A percentile compares a stretch with the other conserved stretches of the same genome.
phyloP scores from a whole-genome alignment of 306 rosid genomes.

The Acacia melanoxylon region DNA sequence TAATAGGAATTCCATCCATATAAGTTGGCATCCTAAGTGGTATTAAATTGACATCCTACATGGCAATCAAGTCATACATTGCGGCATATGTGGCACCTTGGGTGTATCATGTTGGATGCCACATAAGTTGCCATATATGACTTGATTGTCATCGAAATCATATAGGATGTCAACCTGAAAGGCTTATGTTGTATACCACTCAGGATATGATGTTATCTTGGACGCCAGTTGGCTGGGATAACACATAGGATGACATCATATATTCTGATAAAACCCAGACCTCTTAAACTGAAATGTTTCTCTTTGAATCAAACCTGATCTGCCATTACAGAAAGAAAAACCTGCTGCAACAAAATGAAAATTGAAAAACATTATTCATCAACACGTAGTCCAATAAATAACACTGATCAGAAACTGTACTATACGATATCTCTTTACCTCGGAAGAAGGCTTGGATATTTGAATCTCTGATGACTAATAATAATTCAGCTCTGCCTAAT shows the following conservation, averaged over 20 bases:
- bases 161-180: not conserved
- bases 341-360: not conserved
- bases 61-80: not conserved
- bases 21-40: too few relatives aligned
- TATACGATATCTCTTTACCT: not conserved
- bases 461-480: conserved; percentile 9
- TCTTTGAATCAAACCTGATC: not conserved
- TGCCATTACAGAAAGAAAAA: not conserved
- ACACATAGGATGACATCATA: not conserved
- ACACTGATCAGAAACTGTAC: conserved; percentile 2
- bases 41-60: too few relatives aligned
- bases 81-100: not conserved
- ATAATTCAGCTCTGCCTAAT: conserved; percentile 35
- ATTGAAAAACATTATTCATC: not conserved
- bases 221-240: too few relatives aligned
- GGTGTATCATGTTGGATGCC: not conserved
- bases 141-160: not conserved
- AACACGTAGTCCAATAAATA: not conserved
- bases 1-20: too few relatives aligned
- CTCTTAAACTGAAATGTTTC: not conserved
- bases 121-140: not conserved
- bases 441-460: not conserved
- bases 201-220: not conserved
- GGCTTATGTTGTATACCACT: not conserved
- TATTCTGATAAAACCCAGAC: not conserved